These are phyloP conservation scores for Talaromyces sp. DNA, from an alignment of 2,329 filamentous ascomycete species.

Conservation along the genomic window DNA sequence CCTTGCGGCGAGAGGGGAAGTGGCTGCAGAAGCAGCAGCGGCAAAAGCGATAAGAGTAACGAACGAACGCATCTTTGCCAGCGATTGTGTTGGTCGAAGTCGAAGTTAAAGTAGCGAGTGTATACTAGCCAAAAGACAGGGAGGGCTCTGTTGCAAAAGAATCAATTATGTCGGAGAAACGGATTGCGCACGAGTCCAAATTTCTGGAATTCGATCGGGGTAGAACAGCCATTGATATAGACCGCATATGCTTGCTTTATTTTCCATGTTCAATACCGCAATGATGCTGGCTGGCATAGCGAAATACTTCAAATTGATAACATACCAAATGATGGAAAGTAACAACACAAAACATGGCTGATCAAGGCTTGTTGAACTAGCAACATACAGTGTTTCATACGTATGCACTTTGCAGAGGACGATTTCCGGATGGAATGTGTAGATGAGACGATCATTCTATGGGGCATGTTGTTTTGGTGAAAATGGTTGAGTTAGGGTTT, in stretches of 20 bases:
- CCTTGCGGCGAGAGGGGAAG: slow-evolving; percentile 3
- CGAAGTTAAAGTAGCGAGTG: neutral
- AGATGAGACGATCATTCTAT: neutral
- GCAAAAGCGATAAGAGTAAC: slow-evolving; percentile 9
- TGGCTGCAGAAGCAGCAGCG: slow-evolving; percentile 10
- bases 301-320: neutral
- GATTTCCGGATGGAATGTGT: neutral
- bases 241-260: neutral
- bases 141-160: neutral
- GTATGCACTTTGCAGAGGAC: too few species aligned
- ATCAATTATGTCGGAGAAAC: neutral
- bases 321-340: slow-evolving; percentile 4
- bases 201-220: neutral
- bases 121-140: neutral
- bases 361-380: slow-evolving; percentile 5
- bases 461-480: neutral
- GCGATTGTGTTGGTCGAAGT: neutral
- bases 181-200: neutral
- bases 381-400: neutral
- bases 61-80: slow-evolving; percentile 12
- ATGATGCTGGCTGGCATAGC: slow-evolving; percentile 9
- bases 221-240: slow-evolving; percentile 2
- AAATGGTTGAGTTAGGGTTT: slow-evolving; percentile 8
- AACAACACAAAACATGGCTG: neutral
- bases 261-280: neutral